Conservation (phyloP, 192 early-diverging fungal genomes). For the Chytriomyces hyalinus region DNA sequence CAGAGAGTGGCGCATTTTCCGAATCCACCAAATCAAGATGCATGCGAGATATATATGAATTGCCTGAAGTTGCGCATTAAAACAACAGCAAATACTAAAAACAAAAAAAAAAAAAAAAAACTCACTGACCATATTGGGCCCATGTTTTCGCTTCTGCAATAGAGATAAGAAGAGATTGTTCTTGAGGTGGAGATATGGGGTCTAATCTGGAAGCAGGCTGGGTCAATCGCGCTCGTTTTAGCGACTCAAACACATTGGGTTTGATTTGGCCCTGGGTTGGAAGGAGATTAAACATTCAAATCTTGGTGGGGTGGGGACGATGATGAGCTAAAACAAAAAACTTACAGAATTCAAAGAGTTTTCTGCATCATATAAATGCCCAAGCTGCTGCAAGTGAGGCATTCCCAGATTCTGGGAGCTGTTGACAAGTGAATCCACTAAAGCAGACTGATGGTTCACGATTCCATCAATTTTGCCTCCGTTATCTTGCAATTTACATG, state of each 20-base stretch:
- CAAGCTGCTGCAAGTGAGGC: background rate
- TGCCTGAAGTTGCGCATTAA: no score
- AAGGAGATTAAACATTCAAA: background rate
- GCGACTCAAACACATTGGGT: background rate
- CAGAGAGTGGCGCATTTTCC: no score
- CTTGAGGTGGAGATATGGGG: no score
- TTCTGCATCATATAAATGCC: background rate
- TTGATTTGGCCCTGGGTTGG: background rate
- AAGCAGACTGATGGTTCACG: background rate
- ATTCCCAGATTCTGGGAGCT: background rate
- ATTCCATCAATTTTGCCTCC: background rate
- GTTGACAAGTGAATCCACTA: background rate
- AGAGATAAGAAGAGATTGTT: background rate
- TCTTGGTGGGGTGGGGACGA: background rate
- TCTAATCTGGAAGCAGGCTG: no score
- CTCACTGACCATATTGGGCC: background rate
- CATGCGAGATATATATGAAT: no score
- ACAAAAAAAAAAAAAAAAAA: no score
- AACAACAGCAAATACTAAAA: no score
- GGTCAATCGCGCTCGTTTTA: background rate
- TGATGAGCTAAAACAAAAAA: background rate
- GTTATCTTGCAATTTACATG: background rate
- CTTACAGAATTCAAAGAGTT: background rate
- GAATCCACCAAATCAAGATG: no score
- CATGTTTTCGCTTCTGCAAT: background rate